phyloP scores from a whole-genome alignment of 2,329 filamentous ascomycete species.

The Phyllosticta citribraziliensis region DNA sequence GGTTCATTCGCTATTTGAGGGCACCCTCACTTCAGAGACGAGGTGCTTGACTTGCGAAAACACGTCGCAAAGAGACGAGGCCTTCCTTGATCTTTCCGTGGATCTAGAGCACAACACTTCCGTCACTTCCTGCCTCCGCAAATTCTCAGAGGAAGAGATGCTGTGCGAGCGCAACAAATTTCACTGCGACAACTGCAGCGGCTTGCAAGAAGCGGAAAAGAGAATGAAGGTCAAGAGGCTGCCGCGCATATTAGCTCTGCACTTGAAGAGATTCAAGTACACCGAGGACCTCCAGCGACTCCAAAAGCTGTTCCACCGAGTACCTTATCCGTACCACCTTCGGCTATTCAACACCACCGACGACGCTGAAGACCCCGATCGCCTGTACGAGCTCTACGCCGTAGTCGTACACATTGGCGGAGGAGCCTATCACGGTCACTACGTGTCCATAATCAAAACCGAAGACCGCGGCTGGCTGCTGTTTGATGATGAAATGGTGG shows the following conservation, averaged over 20 bases:
- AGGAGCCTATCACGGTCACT: constrained; percentile 94
- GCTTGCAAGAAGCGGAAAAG: constrained; percentile 94
- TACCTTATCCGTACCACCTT: constrained; percentile 93
- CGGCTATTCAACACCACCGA: constrained; percentile 97
- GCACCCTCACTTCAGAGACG: constrained; percentile 88
- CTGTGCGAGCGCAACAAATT: constrained; percentile 98
- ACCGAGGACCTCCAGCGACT: constrained; percentile 88
- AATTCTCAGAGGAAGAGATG: constrained; percentile 98
- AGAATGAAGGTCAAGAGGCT: constrained; percentile 97
- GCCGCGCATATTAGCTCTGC: constrained; percentile 82
- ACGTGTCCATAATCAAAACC: constrained; percentile 96
- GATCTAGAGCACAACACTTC: constrained; percentile 93
- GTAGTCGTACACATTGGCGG: constrained; percentile 96
- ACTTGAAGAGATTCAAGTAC: constrained; percentile 97
- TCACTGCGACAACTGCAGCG: constrained; percentile 94
- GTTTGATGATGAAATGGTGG: constrained; percentile 97
- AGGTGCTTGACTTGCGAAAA: constrained; percentile 95
- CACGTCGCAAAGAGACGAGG: constrained; percentile 87
- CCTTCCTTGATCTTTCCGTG: constrained; percentile 90
- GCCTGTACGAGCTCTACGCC: constrained; percentile 91
- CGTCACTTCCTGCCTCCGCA: constrained; percentile 86
- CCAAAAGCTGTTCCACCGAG: constrained; percentile 92
- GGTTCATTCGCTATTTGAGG: constrained; percentile 97
- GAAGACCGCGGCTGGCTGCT: constrained; percentile 91
- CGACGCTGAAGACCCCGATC: constrained; percentile 85